Percentiles rank a stretch among this genome's conserved stretches.
Conservation (phyloP, 257 asterid genomes). For the Anisodus acutangulus region DNA sequence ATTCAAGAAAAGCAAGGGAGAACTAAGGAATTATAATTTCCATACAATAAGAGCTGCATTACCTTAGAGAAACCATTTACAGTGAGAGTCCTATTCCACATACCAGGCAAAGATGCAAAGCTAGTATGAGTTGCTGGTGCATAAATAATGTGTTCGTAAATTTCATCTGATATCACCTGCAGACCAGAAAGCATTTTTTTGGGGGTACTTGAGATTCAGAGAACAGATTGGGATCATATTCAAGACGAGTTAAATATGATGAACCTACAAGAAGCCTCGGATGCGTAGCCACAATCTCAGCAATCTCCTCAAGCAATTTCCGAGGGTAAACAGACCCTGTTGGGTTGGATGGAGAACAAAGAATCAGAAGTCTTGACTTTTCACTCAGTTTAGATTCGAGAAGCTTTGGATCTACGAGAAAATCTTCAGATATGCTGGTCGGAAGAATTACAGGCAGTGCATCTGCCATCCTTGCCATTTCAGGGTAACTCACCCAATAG, state of each 20-base stretch:
- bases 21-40: constrained; percentile 7
- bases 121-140: constrained; percentile 94
- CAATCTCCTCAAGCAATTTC: constrained; percentile 82
- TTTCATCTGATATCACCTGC: constrained; percentile 95
- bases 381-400: constrained; percentile 79
- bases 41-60: constrained; percentile 26
- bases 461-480: constrained; percentile 96
- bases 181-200: constrained; percentile 27
- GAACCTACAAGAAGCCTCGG: constrained; percentile 87
- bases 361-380: constrained; percentile 87
- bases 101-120: constrained; percentile 95
- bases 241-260: constrained; percentile 17
- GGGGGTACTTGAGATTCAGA: neutral
- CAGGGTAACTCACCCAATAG: constrained; percentile 99
- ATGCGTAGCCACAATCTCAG: constrained; percentile 81
- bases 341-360: constrained; percentile 98
- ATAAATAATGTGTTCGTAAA: constrained; percentile 91
- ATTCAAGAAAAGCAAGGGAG: neutral
- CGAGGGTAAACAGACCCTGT: constrained; percentile 96
- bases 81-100: constrained; percentile 96
- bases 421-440: constrained; percentile 74
- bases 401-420: constrained; percentile 78
- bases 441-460: constrained; percentile 88
- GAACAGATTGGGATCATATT: constrained; percentile 23
- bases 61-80: constrained; percentile 98